Evolutionary conservation across 495 filamentous ascomycete species (phyloP).

Genomic region (Aspergillus baeticus): DNA sequence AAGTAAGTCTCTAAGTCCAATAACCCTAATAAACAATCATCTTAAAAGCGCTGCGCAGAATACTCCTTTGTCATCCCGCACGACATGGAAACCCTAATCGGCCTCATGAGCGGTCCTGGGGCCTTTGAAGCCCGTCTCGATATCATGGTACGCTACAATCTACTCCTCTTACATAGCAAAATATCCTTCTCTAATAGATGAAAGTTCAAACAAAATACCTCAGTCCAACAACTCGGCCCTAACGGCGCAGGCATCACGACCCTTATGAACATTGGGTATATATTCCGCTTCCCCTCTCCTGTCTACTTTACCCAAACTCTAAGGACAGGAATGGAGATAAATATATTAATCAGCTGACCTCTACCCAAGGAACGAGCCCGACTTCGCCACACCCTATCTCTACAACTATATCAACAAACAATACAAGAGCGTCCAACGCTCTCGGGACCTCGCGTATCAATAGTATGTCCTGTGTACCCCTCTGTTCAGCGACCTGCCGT

Average conservation of each 20-base stretch:
- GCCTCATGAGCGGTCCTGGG: constrained; percentile 54
- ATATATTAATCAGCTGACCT: neutral
- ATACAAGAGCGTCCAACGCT: constrained; percentile 54
- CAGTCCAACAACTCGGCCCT: constrained; percentile 30
- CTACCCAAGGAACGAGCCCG: constrained; percentile 57
- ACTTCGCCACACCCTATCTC: constrained; percentile 63
- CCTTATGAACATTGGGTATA: constrained; percentile 50
- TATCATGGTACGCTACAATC: constrained; percentile 25
- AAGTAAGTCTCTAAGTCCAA: constrained; percentile 10
- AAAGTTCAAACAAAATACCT: constrained; percentile 36
- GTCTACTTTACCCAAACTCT: neutral
- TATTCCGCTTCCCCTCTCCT: neutral
- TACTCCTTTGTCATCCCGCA: constrained; percentile 66
- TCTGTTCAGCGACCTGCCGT: neutral
- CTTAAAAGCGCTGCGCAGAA: constrained; percentile 34
- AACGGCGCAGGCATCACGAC: constrained; percentile 41
- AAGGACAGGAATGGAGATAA: neutral
- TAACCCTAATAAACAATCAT: neutral
- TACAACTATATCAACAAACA: constrained; percentile 68
- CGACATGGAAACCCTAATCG: constrained; percentile 60
- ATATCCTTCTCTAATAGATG: neutral
- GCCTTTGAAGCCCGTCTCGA: constrained; percentile 58
- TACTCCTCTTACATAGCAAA: neutral
- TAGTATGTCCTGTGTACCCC: constrained; percentile 46
- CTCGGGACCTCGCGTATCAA: constrained; percentile 50